These are phyloP conservation scores for Linum usitatissimum DNA, from an alignment of 345 rosid species.

Conservation along the genomic window DNA sequence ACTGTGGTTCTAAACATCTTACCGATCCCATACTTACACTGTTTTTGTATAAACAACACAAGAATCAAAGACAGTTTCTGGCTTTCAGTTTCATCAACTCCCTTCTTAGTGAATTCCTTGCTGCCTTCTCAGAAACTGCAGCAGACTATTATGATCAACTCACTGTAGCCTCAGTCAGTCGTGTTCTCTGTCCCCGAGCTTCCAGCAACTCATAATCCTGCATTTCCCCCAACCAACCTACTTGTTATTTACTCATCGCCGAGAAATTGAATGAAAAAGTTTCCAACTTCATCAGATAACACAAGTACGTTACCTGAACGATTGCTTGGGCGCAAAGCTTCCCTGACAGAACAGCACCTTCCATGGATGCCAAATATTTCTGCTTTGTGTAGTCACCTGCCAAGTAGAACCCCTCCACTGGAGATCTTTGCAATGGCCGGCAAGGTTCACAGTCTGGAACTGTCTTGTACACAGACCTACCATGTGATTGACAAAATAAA, in stretches of 20 bases:
- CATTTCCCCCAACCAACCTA: constrained; percentile 2
- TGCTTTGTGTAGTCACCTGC: constrained; percentile 95
- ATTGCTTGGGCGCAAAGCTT: constrained; percentile 84
- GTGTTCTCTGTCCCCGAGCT: constrained; percentile 22
- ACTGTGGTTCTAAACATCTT: too few relatives aligned
- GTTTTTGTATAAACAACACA: too few relatives aligned
- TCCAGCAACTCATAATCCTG: constrained; percentile 53
- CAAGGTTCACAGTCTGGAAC: constrained; percentile 82
- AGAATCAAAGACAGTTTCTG: too few relatives aligned
- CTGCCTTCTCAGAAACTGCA: too few relatives aligned
- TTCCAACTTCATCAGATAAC: not conserved
- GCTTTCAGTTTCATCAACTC: not conserved
- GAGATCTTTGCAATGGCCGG: constrained; percentile 88
- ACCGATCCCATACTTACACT: too few relatives aligned
- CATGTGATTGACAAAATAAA: too few relatives aligned
- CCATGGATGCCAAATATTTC: constrained; percentile 96
- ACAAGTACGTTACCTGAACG: constrained; percentile 39
- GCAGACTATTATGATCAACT: not conserved
- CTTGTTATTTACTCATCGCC: not conserved
- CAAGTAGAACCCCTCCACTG: constrained; percentile 71
- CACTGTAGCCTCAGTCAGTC: constrained; percentile 36
- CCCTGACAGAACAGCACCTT: constrained; percentile 92
- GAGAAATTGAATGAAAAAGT: not conserved
- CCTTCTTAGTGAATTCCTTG: not conserved
- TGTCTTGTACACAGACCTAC: constrained; percentile 91